These are phyloP conservation scores for Coemansia sp. DNA, from an alignment of 192 early-diverging fungal species.

Conservation along the genomic window DNA sequence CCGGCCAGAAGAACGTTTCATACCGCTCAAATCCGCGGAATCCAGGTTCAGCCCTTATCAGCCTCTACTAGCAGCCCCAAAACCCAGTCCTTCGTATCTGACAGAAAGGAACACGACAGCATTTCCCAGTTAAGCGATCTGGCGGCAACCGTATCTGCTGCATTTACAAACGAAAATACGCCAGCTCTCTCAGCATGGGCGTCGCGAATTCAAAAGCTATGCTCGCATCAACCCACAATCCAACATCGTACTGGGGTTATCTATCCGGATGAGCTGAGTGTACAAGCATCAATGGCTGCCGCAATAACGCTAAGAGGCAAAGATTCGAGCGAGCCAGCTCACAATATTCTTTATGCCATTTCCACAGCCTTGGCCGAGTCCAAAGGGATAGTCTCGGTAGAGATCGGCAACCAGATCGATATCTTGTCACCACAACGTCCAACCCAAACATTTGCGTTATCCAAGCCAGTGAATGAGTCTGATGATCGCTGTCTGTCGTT, in stretches of 20 bases:
- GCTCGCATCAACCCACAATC: not conserved
- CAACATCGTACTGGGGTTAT: slow-evolving; percentile 18
- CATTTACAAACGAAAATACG: slow-evolving; percentile 9
- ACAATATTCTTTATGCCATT: not conserved
- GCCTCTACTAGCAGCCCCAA: not conserved
- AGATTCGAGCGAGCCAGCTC: not conserved
- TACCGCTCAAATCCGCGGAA: slow-evolving; percentile 6
- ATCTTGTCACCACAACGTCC: not conserved
- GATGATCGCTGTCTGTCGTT: not conserved
- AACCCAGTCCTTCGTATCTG: not conserved
- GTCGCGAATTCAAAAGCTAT: slow-evolving; percentile 16
- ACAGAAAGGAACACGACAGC: slow-evolving; percentile 1
- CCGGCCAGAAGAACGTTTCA: not conserved
- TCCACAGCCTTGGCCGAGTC: not conserved
- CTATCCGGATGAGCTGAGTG: slow-evolving; percentile 12
- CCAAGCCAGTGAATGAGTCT: not conserved
- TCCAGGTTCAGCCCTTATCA: slow-evolving; percentile 21
- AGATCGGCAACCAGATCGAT: not conserved
- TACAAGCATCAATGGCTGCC: slow-evolving; percentile 15
- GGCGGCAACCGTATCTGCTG: slow-evolving; percentile 18
- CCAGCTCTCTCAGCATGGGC: slow-evolving; percentile 24
- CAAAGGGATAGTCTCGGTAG: not conserved
- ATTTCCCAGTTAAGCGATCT: slow-evolving; percentile 21
- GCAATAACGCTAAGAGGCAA: not conserved
- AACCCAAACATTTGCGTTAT: not conserved